Base-by-base conservation (phyloP, 768 basidiomycete genomes). In the Pulveroboletus sp. region DNA sequence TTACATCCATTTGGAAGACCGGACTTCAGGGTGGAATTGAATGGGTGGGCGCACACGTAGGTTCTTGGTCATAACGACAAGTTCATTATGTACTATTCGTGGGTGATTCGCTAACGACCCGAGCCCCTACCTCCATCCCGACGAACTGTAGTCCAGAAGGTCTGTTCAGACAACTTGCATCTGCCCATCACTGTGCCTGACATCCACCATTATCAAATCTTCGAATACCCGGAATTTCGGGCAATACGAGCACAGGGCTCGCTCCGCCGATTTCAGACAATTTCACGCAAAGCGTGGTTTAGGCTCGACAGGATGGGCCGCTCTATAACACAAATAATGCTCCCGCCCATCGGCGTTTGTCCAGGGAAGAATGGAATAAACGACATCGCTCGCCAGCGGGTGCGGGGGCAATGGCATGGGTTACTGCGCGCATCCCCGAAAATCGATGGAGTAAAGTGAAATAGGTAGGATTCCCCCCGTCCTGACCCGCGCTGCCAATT, bases 101-200 rank as follows among this genome's bases (percentile, higher is more conserved):
- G 3, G 17, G 9, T 14, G 40, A 35, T 38, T 15, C 33, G 14
- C 21, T 44, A 14, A 46, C 43, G 24, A 58, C 38, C 3, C 41
- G 55, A 57, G 55, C 21, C 42, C 14, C 15, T 32, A 38, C 49
- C 55, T 47, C 55, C 28, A 6, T 14, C 33, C 47, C 40, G 38
- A 35, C 24, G 47, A 45, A 55, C 14, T 5, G 26, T 32, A 13
- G 18, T 14, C 15, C 8, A 24, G 35, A 41, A 41, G 31, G 40
- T 33, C 5, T 8, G 4, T 32, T 38, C 33, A 57, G 39, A 33
- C 40, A 32, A 43, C 36, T 24, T 17, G 36, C 36, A 35, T 31
- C 13, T 43, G 9, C 6, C 49, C 43, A 60, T 51, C 58, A 60
- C 1, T 43, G 57, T 58, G 58, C 58, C 58, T 60, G 47, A 45